Conservation (phyloP, 306 rosid species). For the Elaeagnus macrophylla region DNA sequence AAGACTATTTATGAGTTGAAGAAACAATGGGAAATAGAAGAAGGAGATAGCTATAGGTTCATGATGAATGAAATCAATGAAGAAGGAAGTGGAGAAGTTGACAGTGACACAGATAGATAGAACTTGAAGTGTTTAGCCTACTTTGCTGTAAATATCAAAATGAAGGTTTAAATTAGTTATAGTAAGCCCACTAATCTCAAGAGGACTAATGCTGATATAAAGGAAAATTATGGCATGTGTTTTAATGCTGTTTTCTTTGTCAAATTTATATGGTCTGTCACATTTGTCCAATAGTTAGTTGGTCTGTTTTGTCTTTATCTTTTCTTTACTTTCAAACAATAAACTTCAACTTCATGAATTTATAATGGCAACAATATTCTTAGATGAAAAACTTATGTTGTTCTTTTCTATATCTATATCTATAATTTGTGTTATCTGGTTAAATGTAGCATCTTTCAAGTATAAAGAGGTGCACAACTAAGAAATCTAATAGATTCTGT, state of each 20-base stretch:
- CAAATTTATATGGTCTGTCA: neutral
- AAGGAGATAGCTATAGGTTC: constrained; percentile 92
- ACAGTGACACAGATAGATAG: constrained; percentile 26
- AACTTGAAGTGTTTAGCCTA: constrained; percentile 18
- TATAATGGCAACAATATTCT: neutral
- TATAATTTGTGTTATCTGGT: too few relatives aligned
- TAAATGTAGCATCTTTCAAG: too few relatives aligned
- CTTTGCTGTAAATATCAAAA: constrained; percentile 27
- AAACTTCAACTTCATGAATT: neutral
- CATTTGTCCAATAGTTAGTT: neutral
- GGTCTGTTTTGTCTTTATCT: neutral
- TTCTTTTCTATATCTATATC: too few relatives aligned
- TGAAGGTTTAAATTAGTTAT: constrained; percentile 27
- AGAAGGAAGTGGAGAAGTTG: constrained; percentile 31
- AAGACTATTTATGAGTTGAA: constrained; percentile 82
- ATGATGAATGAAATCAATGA: constrained; percentile 45
- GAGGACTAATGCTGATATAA: constrained; percentile 17
- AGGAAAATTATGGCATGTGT: constrained; percentile 12
- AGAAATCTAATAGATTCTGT: too few relatives aligned
- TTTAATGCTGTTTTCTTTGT: neutral
- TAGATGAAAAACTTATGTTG: neutral
- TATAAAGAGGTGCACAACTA: too few relatives aligned
- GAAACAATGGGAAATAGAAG: constrained; percentile 91
- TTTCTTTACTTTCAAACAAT: neutral
- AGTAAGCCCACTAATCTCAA: constrained; percentile 36